A percentile compares a stretch with the other conserved stretches of the same genome.
phyloP scores from a whole-genome alignment of 2,329 filamentous ascomycete genomes.

The Myriosclerotinia curreyana region DNA sequence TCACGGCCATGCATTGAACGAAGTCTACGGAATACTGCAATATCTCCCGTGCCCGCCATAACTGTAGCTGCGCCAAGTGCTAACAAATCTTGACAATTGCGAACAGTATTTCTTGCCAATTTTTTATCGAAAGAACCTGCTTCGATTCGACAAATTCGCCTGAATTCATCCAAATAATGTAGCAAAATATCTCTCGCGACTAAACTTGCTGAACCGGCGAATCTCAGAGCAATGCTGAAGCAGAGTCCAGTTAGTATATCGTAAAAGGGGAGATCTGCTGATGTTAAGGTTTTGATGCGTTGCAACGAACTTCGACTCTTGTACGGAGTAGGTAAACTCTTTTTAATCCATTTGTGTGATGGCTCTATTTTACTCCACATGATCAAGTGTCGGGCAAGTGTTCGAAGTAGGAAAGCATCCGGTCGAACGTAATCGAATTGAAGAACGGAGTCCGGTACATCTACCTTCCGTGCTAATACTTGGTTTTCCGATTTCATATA shows the following conservation, averaged over 20 bases:
- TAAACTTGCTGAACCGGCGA: conserved; percentile 67
- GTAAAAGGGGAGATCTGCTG: conserved; percentile 85
- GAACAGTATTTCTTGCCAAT: conserved; percentile 75
- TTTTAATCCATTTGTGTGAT: conserved; percentile 69
- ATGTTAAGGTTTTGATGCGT: conserved; percentile 61
- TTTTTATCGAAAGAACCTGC: conserved; percentile 70
- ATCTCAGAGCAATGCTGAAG: conserved; percentile 72
- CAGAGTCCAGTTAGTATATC: conserved; percentile 88
- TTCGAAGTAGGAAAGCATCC: conserved; percentile 86
- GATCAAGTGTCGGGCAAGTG: conserved; percentile 84
- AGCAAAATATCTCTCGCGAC: conserved; percentile 78
- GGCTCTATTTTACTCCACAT: conserved; percentile 84
- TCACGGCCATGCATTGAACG: conserved; percentile 85
- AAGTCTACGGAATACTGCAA: conserved; percentile 78
- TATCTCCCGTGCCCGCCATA: conserved; percentile 93
- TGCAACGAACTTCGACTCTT: conserved; percentile 59
- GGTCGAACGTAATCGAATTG: conserved; percentile 96
- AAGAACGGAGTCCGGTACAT: conserved; percentile 82
- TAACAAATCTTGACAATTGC: conserved; percentile 87
- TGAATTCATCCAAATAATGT: conserved; percentile 81
- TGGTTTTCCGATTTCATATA: conserved; percentile 96
- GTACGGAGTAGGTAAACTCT: conserved; percentile 70
- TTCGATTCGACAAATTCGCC: conserved; percentile 66
- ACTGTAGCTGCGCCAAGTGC: conserved; percentile 80
- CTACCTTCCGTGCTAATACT: conserved; percentile 83